A percentile compares a stretch with the other conserved stretches of the same genome.
Conservation (phyloP, 176 grass and related monocot species). For the Phoenix dactylifera region DNA sequence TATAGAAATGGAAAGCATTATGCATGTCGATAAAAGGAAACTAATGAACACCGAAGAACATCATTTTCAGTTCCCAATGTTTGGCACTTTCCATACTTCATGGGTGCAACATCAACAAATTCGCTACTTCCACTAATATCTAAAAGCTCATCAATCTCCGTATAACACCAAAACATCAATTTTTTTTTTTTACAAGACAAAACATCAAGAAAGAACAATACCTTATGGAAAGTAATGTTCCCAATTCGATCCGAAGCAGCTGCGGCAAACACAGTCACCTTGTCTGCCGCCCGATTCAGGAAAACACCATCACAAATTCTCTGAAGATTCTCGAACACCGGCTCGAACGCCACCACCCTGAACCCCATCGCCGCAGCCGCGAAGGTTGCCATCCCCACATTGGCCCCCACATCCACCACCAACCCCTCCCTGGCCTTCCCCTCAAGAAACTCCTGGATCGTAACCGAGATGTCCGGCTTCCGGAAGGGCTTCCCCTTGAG, state of each 20-base stretch:
- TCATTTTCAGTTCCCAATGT: too few species aligned
- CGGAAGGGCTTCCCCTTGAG: slow-evolving; percentile 79
- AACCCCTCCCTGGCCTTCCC: slow-evolving; percentile 24
- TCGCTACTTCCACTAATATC: too few species aligned
- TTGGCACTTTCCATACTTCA: too few species aligned
- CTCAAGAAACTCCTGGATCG: slow-evolving; percentile 57
- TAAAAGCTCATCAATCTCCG: too few species aligned
- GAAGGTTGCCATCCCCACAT: slow-evolving; percentile 87
- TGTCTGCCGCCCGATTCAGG: slow-evolving; percentile 52
- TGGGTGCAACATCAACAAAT: too few species aligned
- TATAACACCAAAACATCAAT: too few species aligned
- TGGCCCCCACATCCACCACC: slow-evolving; percentile 81
- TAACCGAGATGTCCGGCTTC: slow-evolving; percentile 71
- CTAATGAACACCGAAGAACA: too few species aligned
- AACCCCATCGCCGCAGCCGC: slow-evolving; percentile 80
- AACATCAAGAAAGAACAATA: background rate
- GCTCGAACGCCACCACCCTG: slow-evolving; percentile 78
- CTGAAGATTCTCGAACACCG: slow-evolving; percentile 71
- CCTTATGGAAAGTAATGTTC: slow-evolving; percentile 67
- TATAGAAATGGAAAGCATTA: too few species aligned
- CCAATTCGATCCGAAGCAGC: slow-evolving; percentile 66
- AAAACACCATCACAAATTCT: slow-evolving; percentile 74
- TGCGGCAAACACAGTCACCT: slow-evolving; percentile 34
- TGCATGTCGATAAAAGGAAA: too few species aligned
- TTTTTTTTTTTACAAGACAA: background rate